Base-by-base conservation (phyloP, 345 rosid species). In the thale cress (Arabidopsis thaliana) region DNA sequence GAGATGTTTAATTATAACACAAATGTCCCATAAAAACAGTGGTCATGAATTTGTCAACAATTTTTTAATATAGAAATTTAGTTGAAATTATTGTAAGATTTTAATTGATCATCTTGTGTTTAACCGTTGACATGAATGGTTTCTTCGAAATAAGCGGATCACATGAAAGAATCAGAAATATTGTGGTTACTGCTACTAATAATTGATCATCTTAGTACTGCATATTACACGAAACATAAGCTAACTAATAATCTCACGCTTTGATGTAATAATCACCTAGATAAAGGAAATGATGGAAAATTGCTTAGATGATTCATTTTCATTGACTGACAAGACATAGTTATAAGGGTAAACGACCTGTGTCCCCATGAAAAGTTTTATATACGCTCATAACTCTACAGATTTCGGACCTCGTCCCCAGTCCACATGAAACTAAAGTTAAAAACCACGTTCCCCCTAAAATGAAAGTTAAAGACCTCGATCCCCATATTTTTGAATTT, bases 251-350 rank as follows among this genome's bases (percentile, higher is more conserved):
- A 66, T 65, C 52, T 5, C 79, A 68, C 73, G 63, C 12, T 75
- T 52, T 59, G 63, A 14, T 56, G 75, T 37, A 76, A 76, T 63
- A 53, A 68, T 61, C 70, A 69, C 41, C 48, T 53, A 24, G 75
- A 53, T 70, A 62, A 52, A 59, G 55, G 1, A 34, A 74, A 75
- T 83, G 67, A 80, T 83, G 70, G 76, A 40, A 60, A 69, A 32
- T 75, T 79, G 80, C 71, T 41, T 77, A 57, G 40, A 22, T 34
- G n/a, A 38, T 69, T 66, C 78, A 58, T 53, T 78, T 76, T 48
- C 75, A 36, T 67, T 59, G 62, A 67, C 81, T 75, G 76, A 69
- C 82, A 79, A 60, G 32, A 37, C 69, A 16, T 16, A 73, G n/a
- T n/a, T n/a, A n/a, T n/a, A n/a, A 16, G 28, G 28, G 28, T 1